Evolutionary conservation across 1,139 yeast species (phyloP).

Genomic region (Protomyces macrosporus): DNA sequence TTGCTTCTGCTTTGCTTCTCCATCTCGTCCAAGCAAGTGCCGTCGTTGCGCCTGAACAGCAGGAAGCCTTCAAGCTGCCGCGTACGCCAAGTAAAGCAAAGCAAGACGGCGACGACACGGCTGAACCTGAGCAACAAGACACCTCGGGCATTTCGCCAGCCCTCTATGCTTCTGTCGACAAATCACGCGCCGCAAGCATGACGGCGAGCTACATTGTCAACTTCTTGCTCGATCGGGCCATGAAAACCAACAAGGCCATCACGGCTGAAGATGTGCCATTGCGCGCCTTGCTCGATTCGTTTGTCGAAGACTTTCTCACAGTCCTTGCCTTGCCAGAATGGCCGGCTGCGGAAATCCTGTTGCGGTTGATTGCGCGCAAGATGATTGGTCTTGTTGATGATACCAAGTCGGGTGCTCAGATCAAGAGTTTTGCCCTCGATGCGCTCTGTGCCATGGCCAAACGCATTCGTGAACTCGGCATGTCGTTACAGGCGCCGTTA

Average conservation of each 20-base stretch:
- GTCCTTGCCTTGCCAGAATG: slow-evolving; percentile 55
- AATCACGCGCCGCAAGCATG: slow-evolving; percentile 42
- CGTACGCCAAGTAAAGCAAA: slow-evolving; percentile 29
- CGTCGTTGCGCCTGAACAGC: slow-evolving; percentile 1
- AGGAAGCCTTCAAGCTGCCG: slow-evolving; percentile 11
- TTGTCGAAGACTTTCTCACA: slow-evolving; percentile 52
- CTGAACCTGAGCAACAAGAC: background rate
- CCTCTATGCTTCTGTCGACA: slow-evolving; percentile 1
- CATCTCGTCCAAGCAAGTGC: slow-evolving; percentile 44
- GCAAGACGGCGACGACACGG: slow-evolving; percentile 26
- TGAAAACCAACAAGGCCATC: slow-evolving; percentile 32
- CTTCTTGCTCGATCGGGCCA: slow-evolving; percentile 34
- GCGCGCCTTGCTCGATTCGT: slow-evolving; percentile 44
- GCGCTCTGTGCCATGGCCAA: slow-evolving; percentile 54
- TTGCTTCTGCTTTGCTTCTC: slow-evolving; percentile 47
- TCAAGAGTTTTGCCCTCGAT: slow-evolving; percentile 53
- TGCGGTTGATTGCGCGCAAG: slow-evolving; percentile 31
- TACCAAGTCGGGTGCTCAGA: slow-evolving; percentile 40
- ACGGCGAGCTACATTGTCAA: slow-evolving; percentile 40
- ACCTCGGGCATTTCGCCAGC: background rate
- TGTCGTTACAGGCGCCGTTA: slow-evolving; percentile 34
- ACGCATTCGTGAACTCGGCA: slow-evolving; percentile 40
- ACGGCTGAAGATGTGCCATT: slow-evolving; percentile 34
- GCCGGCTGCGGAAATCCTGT: slow-evolving; percentile 52
- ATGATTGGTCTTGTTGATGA: slow-evolving; percentile 35